Base-by-base conservation (phyloP, 1,139 yeast species). In the Candida anutae region DNA sequence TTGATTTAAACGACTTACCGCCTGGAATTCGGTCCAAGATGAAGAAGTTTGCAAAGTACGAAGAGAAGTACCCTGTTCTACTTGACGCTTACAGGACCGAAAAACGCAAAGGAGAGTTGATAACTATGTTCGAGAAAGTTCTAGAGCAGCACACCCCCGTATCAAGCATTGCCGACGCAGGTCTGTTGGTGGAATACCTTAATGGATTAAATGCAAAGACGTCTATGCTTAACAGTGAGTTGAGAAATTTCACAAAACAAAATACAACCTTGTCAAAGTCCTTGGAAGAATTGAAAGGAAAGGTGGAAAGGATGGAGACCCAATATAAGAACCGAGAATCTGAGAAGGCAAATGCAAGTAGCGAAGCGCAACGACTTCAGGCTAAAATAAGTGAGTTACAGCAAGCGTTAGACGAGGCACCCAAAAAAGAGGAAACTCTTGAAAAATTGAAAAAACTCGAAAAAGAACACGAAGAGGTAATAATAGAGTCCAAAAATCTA, bases 71-170 rank as follows among this genome's bases (percentile, higher is more conserved):
- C 48, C 97, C 96, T 0, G 55, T 76, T 13, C 60, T 88, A 11
- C 65, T 85, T 27, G 81, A 80, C 27, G 96, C 97, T 0, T 88
- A 82, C 56, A 82, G 85, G 47, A 60, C 69, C 1, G 96, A 87
- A 48, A 85, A 83, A 57, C 62, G 69, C 26, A 81, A 79, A 41
- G 59, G 70, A 2, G 79, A 74, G 28, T 62, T 79, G 30, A 69
- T 87, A n/a, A 58, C 50, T 6, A 48, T 64, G 1, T 81, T 88
- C 44, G 95, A 87, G 46, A 74, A 63, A 35, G 71, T 82, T 9
- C 57, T 90, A 36, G 69, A 71, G 29, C 96, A 90, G 40, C 57
- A 74, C 41, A 88, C 97, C 0, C 97, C 97, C 0, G 69, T 84
- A 28, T 67, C 82, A 1, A 70, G 78, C 21, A 73, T 88, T 16